Base-by-base conservation (phyloP, 129 eudicot species). In the Escallonia rubra region DNA sequence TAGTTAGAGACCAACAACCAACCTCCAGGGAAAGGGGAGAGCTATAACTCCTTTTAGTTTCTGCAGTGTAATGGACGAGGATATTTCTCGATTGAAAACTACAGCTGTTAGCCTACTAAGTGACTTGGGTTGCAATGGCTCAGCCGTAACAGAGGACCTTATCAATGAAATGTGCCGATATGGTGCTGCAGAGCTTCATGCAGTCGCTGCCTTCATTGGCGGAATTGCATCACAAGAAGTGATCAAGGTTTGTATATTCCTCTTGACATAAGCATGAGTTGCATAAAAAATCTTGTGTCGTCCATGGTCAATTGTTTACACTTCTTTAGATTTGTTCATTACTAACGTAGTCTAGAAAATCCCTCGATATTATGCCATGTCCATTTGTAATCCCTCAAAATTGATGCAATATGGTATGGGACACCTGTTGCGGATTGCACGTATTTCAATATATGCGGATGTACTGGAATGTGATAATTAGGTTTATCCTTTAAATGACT, bases 171-270 rank as follows among this genome's bases (percentile, higher is more conserved):
- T 94, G 87, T 90, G 96, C 66, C 87, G 99, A 44, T 94, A 86
- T 72, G 99, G 99, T 38, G 97, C 93, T 66, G 82, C 99, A 50
- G 99, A 94, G 87, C 93, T 94, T 45, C 99, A 89, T 60, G 90
- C 90, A 2, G 95, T 94, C 75, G 95, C 99, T 65, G 95, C 99
- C 44, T 82, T 82, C 45, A 57, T 86, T 65, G 99, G 97, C 10
- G 99, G 99, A 46, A 83, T 94, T 61, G 96, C 99, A 42, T 94
- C 99, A 62, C 99, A 94, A 74, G 99, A 94, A 78, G 88, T 85
- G 8, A 94, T 94, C 63, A 94, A 94, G 95, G 99, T 92, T 71
- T 16, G 72, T 65, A 43, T 65, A 10, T 56, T 4, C 71, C 4
- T 63, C 59, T 70, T 11, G 52, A 15, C 23, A 11, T n/a, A 16